Evolutionary conservation across 805 yeast species (phyloP).

Genomic region (Geotrichum ghanense): DNA sequence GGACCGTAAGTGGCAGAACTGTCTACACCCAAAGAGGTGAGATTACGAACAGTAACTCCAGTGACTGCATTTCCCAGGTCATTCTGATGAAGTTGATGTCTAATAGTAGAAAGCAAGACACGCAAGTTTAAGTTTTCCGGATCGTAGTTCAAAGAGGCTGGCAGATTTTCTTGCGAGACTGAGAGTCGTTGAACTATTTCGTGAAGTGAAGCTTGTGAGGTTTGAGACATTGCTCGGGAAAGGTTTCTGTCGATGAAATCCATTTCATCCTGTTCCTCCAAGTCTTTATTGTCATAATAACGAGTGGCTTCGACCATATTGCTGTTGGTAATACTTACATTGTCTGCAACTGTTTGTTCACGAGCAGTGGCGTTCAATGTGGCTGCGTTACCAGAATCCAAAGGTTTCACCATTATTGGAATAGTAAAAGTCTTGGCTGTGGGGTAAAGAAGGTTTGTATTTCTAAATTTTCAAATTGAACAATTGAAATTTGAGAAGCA

Average conservation of each 20-base stretch:
- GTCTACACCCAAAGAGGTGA: slow-evolving; percentile 38
- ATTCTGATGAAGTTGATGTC: slow-evolving; percentile 16
- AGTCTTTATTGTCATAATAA: background rate
- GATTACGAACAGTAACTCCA: slow-evolving; percentile 28
- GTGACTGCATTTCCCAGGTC: slow-evolving; percentile 27
- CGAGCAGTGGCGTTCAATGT: too few species aligned
- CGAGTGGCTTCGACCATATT: too few species aligned
- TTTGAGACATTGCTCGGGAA: background rate
- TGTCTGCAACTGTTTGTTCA: too few species aligned
- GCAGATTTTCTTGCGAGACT: background rate
- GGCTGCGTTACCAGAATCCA: too few species aligned
- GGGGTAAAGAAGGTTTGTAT: too few species aligned
- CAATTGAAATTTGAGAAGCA: too few species aligned
- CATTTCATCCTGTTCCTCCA: background rate
- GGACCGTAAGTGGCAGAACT: slow-evolving; percentile 33
- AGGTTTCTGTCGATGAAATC: background rate
- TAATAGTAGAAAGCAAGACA: slow-evolving; percentile 23
- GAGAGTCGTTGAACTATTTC: background rate
- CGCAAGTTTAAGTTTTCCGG: slow-evolving; percentile 36
- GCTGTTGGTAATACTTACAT: too few species aligned
- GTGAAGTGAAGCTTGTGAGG: background rate
- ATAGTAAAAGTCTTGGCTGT: too few species aligned
- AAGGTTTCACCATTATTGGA: too few species aligned
- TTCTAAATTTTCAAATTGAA: too few species aligned
- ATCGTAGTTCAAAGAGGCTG: slow-evolving; percentile 12